These are phyloP conservation scores for Fragaria vesca DNA, from an alignment of 306 rosid genomes.

Conservation along the genomic window DNA sequence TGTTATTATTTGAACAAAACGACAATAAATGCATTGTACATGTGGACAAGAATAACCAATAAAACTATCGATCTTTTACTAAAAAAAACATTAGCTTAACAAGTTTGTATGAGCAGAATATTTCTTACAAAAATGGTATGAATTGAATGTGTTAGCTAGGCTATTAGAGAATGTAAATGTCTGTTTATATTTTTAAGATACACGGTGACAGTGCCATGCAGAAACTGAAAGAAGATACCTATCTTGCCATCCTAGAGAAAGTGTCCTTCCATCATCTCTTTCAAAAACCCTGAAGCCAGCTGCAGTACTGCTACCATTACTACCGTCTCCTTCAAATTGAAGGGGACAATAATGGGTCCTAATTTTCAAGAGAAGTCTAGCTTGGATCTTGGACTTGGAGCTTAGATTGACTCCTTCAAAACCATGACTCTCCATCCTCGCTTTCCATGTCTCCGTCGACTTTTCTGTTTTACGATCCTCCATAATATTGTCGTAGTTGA, in stretches of 20 bases:
- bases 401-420: slow-evolving; percentile 50
- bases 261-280: slow-evolving; percentile 66
- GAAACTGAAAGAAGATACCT: slow-evolving; percentile 70
- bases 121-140: no score
- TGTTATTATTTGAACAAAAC: no score
- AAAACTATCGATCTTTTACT: no score
- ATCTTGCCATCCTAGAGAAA: slow-evolving; percentile 80
- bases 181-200: slow-evolving; percentile 4
- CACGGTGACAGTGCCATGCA: slow-evolving; percentile 51
- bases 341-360: slow-evolving; percentile 62
- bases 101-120: no score
- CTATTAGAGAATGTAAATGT: no score
- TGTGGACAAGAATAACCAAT: no score
- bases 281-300: slow-evolving; percentile 73
- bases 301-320: slow-evolving; percentile 33
- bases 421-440: slow-evolving; percentile 63
- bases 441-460: slow-evolving; percentile 65
- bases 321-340: slow-evolving; percentile 52
- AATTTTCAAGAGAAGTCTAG: slow-evolving; percentile 64
- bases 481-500: slow-evolving; percentile 34
- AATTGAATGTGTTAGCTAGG: no score
- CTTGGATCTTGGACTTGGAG: slow-evolving; percentile 68
- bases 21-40: no score
- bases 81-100: no score
- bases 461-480: slow-evolving; percentile 32